These are phyloP conservation scores for Leccinum longicurvipes DNA, from an alignment of 768 basidiomycete species.

Conservation along the genomic window DNA sequence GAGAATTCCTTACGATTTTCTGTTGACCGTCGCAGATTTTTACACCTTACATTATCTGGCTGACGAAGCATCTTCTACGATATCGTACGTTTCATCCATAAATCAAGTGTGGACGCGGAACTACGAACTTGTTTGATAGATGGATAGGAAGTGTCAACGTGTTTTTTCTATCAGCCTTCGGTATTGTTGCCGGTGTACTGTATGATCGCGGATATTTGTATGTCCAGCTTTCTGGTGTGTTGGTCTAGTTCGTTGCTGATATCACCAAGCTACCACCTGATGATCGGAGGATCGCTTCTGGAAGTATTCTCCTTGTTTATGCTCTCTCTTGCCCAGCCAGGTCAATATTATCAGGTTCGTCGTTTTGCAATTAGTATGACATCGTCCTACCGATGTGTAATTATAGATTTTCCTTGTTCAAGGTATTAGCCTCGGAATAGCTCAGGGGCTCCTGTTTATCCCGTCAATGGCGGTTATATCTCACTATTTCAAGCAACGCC, in stretches of 20 bases:
- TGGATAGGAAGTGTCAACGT: conserved; percentile 31
- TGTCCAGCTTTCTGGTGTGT: background rate
- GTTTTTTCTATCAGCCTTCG: conserved; percentile 36
- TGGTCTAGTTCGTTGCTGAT: background rate
- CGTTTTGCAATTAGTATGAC: background rate
- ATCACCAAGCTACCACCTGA: conserved; percentile 35
- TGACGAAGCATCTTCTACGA: conserved; percentile 30
- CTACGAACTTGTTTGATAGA: background rate
- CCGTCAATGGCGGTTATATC: conserved; percentile 42
- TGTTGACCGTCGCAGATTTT: conserved; percentile 5
- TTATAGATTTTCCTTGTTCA: conserved; percentile 45
- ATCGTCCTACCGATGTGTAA: background rate
- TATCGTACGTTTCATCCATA: conserved; percentile 28
- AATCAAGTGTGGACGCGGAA: background rate
- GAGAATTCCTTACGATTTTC: background rate
- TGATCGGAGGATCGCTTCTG: background rate
- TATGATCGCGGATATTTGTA: conserved; percentile 53
- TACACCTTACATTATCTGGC: conserved; percentile 4
- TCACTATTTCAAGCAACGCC: conserved; percentile 10
- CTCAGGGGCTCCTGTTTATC: conserved; percentile 43
- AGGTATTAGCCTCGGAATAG: conserved; percentile 44
- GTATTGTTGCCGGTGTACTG: conserved; percentile 40
- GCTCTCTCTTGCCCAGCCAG: background rate
- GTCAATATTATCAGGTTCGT: conserved; percentile 38
- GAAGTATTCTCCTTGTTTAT: background rate